Conservation (phyloP, 306 rosid genomes). For the Vicia faba region DNA sequence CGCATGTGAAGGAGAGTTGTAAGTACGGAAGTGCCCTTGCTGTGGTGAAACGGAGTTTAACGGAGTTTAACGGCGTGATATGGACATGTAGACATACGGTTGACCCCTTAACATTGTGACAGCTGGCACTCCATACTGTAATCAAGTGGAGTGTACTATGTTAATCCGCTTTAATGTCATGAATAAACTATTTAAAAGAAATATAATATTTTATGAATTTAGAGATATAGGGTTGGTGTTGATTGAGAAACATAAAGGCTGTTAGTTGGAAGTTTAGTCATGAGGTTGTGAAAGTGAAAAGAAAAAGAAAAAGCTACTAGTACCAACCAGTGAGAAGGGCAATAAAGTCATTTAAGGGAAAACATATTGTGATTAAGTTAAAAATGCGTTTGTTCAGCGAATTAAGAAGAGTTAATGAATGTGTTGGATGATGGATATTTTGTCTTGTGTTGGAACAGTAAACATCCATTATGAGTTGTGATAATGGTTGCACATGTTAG, state of each 20-base stretch:
- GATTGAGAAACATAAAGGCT: slow-evolving; percentile 1
- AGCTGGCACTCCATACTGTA: slow-evolving; percentile 10
- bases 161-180: no score
- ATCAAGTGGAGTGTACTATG: not conserved
- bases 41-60: slow-evolving; percentile 3
- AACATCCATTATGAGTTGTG: slow-evolving; percentile 42
- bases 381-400: not conserved
- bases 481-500: slow-evolving; percentile 42
- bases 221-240: not conserved
- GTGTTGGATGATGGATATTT: slow-evolving; percentile 23
- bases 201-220: not conserved
- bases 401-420: slow-evolving; percentile 21
- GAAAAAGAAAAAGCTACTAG: not conserved
- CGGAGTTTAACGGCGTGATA: slow-evolving; percentile 29
- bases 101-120: slow-evolving; percentile 22
- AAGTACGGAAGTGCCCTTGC: slow-evolving; percentile 20
- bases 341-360: slow-evolving; percentile 38
- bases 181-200: no score
- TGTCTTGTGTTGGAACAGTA: slow-evolving; percentile 6
- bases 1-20: slow-evolving; percentile 21
- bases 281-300: slow-evolving; percentile 15
- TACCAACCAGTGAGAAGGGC: slow-evolving; percentile 1
- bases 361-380: slow-evolving; percentile 5
- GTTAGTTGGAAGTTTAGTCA: slow-evolving; percentile 31
- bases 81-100: slow-evolving; percentile 17